Percentiles rank a stretch among this genome's conserved stretches.
Conservation (phyloP, 192 early-diverging fungal genomes). For the Lobulomyces angularis region DNA sequence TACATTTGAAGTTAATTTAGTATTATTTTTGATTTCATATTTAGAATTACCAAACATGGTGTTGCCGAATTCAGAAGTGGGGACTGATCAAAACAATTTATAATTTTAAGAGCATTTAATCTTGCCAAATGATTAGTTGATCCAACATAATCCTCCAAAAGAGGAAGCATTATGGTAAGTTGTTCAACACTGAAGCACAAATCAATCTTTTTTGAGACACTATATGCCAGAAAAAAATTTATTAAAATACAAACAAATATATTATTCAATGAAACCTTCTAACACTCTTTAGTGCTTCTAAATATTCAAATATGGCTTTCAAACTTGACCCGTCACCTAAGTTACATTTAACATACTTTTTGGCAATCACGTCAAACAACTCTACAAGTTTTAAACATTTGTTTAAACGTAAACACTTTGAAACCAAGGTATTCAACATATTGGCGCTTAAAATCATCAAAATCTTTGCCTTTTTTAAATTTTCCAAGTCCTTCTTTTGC, state of each 20-base stretch:
- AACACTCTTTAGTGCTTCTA: not conserved
- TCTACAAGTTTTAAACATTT: too few species aligned
- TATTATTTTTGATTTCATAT: constrained; percentile 1
- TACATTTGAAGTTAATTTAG: constrained; percentile 2
- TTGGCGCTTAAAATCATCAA: too few species aligned
- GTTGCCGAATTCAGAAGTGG: constrained; percentile 20
- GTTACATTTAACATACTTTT: too few species aligned
- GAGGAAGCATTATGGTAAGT: constrained; percentile 33
- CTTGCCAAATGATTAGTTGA: constrained; percentile 42
- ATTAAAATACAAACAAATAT: too few species aligned
- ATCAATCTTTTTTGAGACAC: too few species aligned
- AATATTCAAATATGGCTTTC: not conserved
- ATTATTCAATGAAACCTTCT: too few species aligned
- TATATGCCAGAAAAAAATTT: too few species aligned
- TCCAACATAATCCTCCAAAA: constrained; percentile 47
- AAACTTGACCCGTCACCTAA: constrained; percentile 2
- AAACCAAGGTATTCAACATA: too few species aligned
- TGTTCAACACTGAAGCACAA: constrained; percentile 16
- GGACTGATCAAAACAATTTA: constrained; percentile 58
- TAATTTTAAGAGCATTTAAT: constrained; percentile 53
- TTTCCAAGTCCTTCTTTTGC: too few species aligned
- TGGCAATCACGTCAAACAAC: too few species aligned
- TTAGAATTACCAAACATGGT: constrained; percentile 6
- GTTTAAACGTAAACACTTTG: too few species aligned
- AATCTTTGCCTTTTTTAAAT: too few species aligned